Base-by-base conservation (phyloP, 495 filamentous ascomycete species). In the Penicillium taxi region DNA sequence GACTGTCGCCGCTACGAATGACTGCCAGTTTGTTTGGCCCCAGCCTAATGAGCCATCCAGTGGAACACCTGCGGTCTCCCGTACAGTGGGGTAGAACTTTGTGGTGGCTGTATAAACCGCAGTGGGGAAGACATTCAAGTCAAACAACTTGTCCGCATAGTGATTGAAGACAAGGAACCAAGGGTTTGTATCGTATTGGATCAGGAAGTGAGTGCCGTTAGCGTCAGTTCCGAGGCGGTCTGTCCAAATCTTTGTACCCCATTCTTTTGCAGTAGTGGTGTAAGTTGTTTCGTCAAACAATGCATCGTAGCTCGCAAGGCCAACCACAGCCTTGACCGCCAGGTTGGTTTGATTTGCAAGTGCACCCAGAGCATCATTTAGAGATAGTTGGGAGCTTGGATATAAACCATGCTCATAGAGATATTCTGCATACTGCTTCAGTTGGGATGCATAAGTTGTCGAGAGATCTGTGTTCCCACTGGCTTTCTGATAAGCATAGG, bases 251-350 rank as follows among this genome's bases (percentile, higher is more conserved):
- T 48, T 48, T n/a, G 52, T 47, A 0, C 61, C 68, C 36, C 55
- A 61, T 3, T 44, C 34, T 23, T 50, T 40, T n/a, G 56, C 69
- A 2, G 39, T 40, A 4, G 52, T 45, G 2, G 50, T 61, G 45
- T 72, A 72, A 21, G 50, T 58, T 4, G 34, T 35, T 11, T 61
- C 41, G 14, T 45, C 45, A 8, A 50, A 52, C 17, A 72, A 38
- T 5, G 47, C 43, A 18, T 68, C 60, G 26, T 55, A 63, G 11
- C 58, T 53, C n/a, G 55, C 59, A 6, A 77, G 48, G 3, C 58
- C 71, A 5, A 73, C 52, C 13, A 69, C 68, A 25, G 70, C 61
- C 36, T 72, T 72, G 42, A 77, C 64, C 8, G 66, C 70, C 0
- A 76, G 56, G 36, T 64, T 67, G 3, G 70, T 74, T 37, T 73